Conservation (phyloP, 768 basidiomycete species). For the Lanmaoa pseudosensibilis region DNA sequence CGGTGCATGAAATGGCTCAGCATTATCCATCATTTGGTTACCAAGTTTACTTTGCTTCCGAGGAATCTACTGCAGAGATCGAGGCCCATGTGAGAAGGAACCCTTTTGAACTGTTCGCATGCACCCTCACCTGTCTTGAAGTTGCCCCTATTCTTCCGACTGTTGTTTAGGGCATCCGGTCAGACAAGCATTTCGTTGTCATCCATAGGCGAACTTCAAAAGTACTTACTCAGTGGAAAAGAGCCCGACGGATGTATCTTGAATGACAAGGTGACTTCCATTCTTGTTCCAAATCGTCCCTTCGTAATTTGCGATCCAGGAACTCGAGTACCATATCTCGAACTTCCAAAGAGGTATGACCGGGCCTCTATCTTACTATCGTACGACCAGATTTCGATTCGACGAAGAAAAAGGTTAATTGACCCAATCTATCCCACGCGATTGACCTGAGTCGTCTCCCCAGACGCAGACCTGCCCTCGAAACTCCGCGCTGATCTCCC, state of each 20-base stretch:
- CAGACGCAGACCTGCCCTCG: conserved; percentile 46
- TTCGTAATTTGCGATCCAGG: conserved; percentile 39
- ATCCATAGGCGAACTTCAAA: conserved; percentile 10
- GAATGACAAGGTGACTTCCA: conserved; percentile 14
- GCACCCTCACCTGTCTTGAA: conserved; percentile 28
- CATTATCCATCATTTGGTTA: conserved; percentile 62
- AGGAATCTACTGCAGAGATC: conserved; percentile 52
- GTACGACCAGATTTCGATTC: conserved; percentile 57
- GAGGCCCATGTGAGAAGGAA: conserved; percentile 50
- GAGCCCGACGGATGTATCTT: conserved; percentile 17
- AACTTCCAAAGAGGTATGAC: conserved; percentile 53
- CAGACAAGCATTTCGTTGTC: not conserved
- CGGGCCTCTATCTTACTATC: conserved; percentile 78
- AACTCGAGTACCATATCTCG: conserved; percentile 51
- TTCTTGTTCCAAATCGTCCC: not conserved
- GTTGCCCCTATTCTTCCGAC: conserved; percentile 21
- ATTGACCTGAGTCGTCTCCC: not conserved
- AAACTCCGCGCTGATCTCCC: conserved; percentile 50
- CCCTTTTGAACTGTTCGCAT: not conserved
- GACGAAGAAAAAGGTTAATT: conserved; percentile 58
- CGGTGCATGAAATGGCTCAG: conserved; percentile 52
- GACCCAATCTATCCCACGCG: not conserved
- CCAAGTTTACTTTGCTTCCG: conserved; percentile 63
- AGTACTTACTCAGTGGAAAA: conserved; percentile 1
- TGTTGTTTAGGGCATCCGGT: conserved; percentile 4